Evolutionary conservation across 2,329 filamentous ascomycete genomes (phyloP), one percentile per base, ranked within the genome.

Genomic region (Fusarium phyllophilum): DNA sequence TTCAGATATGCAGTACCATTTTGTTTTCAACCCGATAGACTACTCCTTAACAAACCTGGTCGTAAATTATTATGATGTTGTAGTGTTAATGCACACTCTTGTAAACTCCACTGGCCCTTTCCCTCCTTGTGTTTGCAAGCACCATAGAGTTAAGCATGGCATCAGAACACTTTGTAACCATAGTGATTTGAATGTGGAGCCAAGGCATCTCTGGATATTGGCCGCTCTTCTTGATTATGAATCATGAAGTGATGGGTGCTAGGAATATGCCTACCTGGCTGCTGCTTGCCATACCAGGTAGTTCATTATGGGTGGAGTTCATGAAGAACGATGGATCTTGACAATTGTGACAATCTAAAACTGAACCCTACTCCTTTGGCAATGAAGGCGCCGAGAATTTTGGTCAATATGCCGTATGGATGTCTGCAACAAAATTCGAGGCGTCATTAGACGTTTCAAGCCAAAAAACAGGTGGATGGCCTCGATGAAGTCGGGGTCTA

Each of bases 51-150:
- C 17, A 49, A 61, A 67, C 36, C 39, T 59, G 59, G 66, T 70
- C 42, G 52, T 66, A 65, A 29, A 29, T 29, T 65, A 54, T 65
- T 29, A 41, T 33, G 65, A 59, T 66, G 33, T 70, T 58, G 41
- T 58, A 34, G 59, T 39, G 38, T 66, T 66, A 49, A 70, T 70
- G 52, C 67, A 46, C 42, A 65, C 65, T 48, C 49, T 52, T 49
- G 42, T 42, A 51, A 33, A 39, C 58, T 29, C 26, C 26, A 29
- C 26, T 45, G 38, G 31, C 41, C 60, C 22, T 66, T 49, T 62
- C n/a, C n/a, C 29, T 34, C 51, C 34, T 59, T 58, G 18, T 34
- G 49, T 33, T n/a, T 44, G 41, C 38, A 54, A 54, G 41, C 24
- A 38, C 63, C 52, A n/a, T 36, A 26, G 34, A 39, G 31, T 58